Base-by-base conservation (phyloP, 176 grass and related monocot species). In the Cenchrus americanus region DNA sequence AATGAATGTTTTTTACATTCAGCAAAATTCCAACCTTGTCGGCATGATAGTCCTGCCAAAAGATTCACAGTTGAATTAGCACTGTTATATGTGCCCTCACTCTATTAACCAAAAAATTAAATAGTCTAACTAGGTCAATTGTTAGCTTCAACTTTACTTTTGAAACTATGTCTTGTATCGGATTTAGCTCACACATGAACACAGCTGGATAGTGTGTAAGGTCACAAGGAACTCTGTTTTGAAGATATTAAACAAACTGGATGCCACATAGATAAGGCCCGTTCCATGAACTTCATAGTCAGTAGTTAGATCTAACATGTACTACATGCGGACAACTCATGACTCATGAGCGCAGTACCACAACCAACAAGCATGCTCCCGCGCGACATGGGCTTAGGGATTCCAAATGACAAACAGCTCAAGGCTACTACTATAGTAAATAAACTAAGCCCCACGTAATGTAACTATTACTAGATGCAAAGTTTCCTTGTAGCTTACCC, bases 401-500 rank as follows among this genome's bases (percentile, higher is more conserved):
- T 86, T 85, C 83, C 78, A 82, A 82, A 86, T 15, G 84, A 87
- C 84, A 87, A 87, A 76, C 73, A 84, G 83, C 82, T 65, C 55
- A 85, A 64, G 30, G 54, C 54, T 70, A 77, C n/a, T 37, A 46
- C 6, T 59, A 59, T 48, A 63, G 13, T 81, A 80, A 57, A 80
- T 59, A 22, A 59, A 1, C 21, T 8, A 85, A 80, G 61, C 15
- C 26, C 11, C 19, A 17, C 4, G 23, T 81, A 18, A 19, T 76
- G 71, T 77, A 77, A 50, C 83, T 72, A 61, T 47, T 71, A 54
- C 30, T 23, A 49, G 12, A n/a, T 73, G 5, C 24, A n/a, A 62
- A 62, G 70, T 41, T 68, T 72, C 48, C 66, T 70, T 15, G 17
- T 53, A 41, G 24, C 27, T 48, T 47, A 62, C 44, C 62, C 43